Evolutionary conservation across 768 basidiomycete species (phyloP).

Genomic region (Phlebiopsis flavidoalba): DNA sequence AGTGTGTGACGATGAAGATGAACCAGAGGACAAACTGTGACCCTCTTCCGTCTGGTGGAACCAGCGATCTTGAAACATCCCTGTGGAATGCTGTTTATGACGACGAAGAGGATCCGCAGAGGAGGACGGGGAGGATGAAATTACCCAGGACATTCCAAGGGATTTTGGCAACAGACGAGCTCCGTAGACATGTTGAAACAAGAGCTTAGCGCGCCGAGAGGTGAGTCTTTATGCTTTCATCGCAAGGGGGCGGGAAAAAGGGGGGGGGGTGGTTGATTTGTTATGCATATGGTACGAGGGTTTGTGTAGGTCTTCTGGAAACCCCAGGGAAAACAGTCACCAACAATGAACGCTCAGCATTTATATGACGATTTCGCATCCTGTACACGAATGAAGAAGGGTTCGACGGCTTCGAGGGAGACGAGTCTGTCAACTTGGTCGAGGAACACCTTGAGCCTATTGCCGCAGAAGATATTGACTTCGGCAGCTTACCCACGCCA

Average conservation of each 20-base stretch:
- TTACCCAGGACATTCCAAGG: background rate
- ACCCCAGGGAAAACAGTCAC: background rate
- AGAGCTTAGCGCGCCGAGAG: background rate
- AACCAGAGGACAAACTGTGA: conserved; percentile 11
- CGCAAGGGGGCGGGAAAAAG: no score
- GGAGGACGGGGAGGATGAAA: background rate
- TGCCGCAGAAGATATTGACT: conserved; percentile 7
- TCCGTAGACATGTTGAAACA: background rate
- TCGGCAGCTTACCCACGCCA: conserved; percentile 13
- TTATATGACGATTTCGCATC: conserved; percentile 1
- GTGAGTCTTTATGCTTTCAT: background rate
- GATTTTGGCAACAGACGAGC: background rate
- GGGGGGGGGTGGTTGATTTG: no score
- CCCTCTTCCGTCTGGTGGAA: conserved; percentile 24
- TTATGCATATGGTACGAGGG: background rate
- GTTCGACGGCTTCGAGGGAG: background rate
- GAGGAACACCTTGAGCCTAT: conserved; percentile 14
- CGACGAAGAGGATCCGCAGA: background rate
- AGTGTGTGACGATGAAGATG: conserved; percentile 23
- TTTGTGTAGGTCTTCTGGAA: background rate
- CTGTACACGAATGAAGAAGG: conserved; percentile 1
- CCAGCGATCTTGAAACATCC: conserved; percentile 24
- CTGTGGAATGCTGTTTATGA: background rate
- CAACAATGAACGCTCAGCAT: background rate
- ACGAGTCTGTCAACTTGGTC: background rate